Evolutionary conservation across 441 rosid species (phyloP).

Genomic region (Codiaeum variegatum): DNA sequence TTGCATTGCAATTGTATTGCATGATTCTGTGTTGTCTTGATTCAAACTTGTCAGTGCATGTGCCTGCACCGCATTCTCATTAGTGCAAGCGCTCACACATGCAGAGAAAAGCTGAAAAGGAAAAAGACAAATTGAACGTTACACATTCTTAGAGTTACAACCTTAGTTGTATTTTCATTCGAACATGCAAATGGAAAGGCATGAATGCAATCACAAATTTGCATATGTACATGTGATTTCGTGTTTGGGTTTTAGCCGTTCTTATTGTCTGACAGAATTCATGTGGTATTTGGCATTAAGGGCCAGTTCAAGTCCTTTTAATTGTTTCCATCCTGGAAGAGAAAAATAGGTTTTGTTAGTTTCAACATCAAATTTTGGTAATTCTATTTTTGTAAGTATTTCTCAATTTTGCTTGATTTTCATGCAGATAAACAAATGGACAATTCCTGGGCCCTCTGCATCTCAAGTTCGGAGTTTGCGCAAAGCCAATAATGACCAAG

Average conservation of each 20-base stretch:
- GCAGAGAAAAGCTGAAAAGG: background rate
- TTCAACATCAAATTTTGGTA: conserved; percentile 11
- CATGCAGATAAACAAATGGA: conserved; percentile 79
- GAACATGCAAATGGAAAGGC: background rate
- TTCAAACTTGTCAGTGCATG: background rate
- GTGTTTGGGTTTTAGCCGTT: background rate
- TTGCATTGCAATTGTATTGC: background rate
- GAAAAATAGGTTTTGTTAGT: background rate
- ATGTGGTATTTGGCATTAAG: background rate
- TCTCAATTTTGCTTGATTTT: conserved; percentile 25
- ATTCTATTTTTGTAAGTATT: background rate
- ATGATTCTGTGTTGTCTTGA: background rate
- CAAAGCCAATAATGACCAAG: conserved; percentile 87
- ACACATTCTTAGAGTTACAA: background rate
- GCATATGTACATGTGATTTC: background rate
- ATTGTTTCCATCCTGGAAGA: background rate
- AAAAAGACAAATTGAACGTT: background rate
- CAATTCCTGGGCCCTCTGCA: conserved; percentile 53
- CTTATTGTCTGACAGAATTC: background rate
- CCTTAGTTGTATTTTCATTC: background rate
- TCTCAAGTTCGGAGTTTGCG: conserved; percentile 92
- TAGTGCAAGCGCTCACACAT: background rate
- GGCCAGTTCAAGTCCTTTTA: background rate
- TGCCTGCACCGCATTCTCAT: background rate
- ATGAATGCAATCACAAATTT: background rate